Base-by-base conservation (phyloP, 2,329 filamentous ascomycete genomes). In the Neophaeococcomyces aloes region DNA sequence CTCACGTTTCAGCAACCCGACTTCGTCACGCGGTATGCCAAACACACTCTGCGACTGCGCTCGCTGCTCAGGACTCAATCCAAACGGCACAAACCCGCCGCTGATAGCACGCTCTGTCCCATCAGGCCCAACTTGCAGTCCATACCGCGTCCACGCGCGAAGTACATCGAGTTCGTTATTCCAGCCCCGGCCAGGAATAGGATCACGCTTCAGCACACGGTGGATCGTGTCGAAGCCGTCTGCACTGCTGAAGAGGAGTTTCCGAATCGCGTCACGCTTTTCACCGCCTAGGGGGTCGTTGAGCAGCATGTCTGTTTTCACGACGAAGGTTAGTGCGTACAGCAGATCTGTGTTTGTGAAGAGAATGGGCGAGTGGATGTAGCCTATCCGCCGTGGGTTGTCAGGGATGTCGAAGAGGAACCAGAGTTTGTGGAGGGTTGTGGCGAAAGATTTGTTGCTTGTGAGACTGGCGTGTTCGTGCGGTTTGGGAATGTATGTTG, bases 281-380 rank as follows among this genome's bases (percentile, higher is more conserved):
- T 69, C 68, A 13, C 70, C 75, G 38, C 69, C 69, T 18, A 76
- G 57, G 0, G 83, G 81, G 50, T 84, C 72, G 45, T 74, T 76
- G 60, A 86, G 78, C 42, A 70, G 69, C 74, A 87, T 77, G 55
- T 77, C 71, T 13, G 91, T 71, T 63, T 89, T 88, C 49, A 84
- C 57, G 51, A 85, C 66, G 64, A 89, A 79, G 47, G 80, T 61
- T 34, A 78, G 74, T 2, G 75, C 69, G 39, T 75, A 68, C 56
- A 76, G 74, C 7, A 91, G 59, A 55, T 85, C 77, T 3, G 58
- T 47, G 45, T 81, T 65, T 7, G 70, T 65, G 70, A 82, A 82
- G 37, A 79, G 66, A 0, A 55, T 51, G 7, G 42, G 41, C 57
- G 76, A 76, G 23, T 65, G 66, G 4, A 86, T 59, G 4, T 81